A percentile compares a stretch with the other conserved stretches of the same genome.
Evolutionary conservation across 371 early-diverging fungal species (phyloP).

Genomic region (Mucor lusitanicus): DNA sequence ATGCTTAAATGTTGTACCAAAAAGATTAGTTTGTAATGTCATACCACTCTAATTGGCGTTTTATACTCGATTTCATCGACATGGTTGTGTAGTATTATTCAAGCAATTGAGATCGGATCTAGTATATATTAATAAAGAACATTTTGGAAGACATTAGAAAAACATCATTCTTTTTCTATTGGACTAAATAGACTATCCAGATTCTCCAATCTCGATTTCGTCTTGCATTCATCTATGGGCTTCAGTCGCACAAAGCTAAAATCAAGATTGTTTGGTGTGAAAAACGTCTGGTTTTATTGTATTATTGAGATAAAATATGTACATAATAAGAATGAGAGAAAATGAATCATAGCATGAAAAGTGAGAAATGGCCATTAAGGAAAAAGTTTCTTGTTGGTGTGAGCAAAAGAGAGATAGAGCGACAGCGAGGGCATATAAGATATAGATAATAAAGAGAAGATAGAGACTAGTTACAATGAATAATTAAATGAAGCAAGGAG

Average conservation of each 20-base stretch:
- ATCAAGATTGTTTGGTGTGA: background rate
- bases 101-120: background rate
- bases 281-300: background rate
- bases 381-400: background rate
- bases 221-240: background rate
- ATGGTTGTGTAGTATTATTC: background rate
- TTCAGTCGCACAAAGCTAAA: background rate
- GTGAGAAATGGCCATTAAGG: background rate
- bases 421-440: background rate
- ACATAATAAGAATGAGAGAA: slow-evolving; percentile 1
- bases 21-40: background rate
- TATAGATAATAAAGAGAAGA: background rate
- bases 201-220: background rate
- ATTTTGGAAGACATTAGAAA: background rate
- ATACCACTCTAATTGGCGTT: background rate
- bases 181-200: background rate
- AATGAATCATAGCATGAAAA: background rate
- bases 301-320: background rate
- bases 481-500: background rate
- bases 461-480: background rate
- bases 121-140: background rate
- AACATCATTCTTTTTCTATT: background rate
- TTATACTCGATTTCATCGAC: background rate
- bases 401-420: background rate
- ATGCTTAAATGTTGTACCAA: background rate